phyloP scores from a whole-genome alignment of 192 early-diverging fungal species.

The Linnemannia zychae region DNA sequence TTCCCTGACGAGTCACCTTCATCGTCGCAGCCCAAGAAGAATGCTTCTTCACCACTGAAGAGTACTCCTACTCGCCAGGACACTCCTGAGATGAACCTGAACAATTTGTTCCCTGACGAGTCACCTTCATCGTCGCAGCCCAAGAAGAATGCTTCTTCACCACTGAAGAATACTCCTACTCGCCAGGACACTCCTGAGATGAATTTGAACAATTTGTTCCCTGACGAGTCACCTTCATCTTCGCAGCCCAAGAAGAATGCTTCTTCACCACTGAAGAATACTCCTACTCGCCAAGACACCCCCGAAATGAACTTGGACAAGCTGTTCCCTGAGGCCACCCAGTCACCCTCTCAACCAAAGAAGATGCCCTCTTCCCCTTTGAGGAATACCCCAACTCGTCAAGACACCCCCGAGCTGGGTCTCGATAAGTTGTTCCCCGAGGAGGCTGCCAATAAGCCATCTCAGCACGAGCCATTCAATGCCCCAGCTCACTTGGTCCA shows the following conservation, averaged over 20 bases:
- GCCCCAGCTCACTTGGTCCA: not conserved
- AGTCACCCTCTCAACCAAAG: not conserved
- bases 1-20: not conserved
- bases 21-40: too few species aligned
- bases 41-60: not conserved
- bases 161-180: not conserved
- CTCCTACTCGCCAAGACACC: not conserved
- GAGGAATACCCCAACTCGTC: not conserved
- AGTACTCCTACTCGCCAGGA: not conserved
- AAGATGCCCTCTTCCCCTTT: not conserved
- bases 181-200: not conserved
- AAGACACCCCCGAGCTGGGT: not conserved
- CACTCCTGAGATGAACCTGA: constrained; percentile 12
- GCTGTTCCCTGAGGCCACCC: not conserved
- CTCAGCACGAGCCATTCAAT: not conserved
- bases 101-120: not conserved
- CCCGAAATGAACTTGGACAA: constrained; percentile 11
- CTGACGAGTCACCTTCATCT: not conserved
- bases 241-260: too few species aligned
- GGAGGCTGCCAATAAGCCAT: too few species aligned
- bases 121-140: not conserved
- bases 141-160: not conserved
- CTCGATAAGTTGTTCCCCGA: too few species aligned
- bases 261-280: not conserved
- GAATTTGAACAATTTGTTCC: not conserved